These are phyloP conservation scores for Solanum corneliomulleri DNA, from an alignment of 257 asterid genomes.

Conservation along the genomic window DNA sequence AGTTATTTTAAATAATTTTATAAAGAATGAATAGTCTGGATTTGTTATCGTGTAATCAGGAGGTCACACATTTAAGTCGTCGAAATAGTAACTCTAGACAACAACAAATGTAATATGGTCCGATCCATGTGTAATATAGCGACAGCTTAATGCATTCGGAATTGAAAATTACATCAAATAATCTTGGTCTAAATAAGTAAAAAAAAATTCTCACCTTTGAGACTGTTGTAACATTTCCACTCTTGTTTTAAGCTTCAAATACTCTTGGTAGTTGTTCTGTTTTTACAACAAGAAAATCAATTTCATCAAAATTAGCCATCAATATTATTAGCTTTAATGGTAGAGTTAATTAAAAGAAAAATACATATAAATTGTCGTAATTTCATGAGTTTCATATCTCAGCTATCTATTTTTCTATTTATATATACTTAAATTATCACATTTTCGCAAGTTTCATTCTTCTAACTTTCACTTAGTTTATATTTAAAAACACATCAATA, in stretches of 20 bases:
- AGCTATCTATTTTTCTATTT: background rate
- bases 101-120: background rate
- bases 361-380: background rate
- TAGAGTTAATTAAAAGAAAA: background rate
- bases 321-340: background rate
- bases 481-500: background rate
- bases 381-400: background rate
- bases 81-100: background rate
- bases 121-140: fast-evolving
- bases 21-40: background rate
- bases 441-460: background rate
- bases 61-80: background rate
- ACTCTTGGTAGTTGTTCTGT: conserved; percentile 47
- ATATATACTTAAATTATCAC: background rate
- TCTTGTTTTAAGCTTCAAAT: conserved; percentile 45
- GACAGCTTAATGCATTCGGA: background rate
- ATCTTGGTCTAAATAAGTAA: background rate
- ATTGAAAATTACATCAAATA: background rate
- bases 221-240: conserved; percentile 51
- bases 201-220: conserved; percentile 38
- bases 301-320: background rate
- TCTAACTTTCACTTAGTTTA: background rate
- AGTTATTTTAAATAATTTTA: background rate
- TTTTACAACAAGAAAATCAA: background rate
- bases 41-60: background rate